These are phyloP conservation scores for Pseudogymnoascus sp. DNA, from an alignment of 2,329 filamentous ascomycete genomes.

Conservation along the genomic window DNA sequence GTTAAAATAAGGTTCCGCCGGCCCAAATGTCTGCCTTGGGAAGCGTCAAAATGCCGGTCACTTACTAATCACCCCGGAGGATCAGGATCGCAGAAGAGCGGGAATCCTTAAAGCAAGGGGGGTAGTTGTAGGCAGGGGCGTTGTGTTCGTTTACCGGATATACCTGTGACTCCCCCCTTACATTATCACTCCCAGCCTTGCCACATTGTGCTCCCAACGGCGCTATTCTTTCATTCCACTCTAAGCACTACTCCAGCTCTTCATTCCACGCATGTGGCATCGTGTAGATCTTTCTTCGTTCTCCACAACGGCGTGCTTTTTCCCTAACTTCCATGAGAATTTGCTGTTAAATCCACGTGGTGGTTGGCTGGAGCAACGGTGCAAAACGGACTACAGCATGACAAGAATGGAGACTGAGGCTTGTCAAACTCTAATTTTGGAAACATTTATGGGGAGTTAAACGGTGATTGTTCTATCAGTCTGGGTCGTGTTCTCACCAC, in stretches of 20 bases:
- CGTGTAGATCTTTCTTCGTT: not conserved
- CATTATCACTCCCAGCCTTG: not conserved
- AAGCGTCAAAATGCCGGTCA: not conserved
- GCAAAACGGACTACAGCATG: not conserved
- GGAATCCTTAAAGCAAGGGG: not conserved
- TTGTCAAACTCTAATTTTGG: not conserved
- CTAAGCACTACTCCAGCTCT: not conserved
- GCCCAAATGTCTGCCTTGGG: not conserved
- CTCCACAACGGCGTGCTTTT: not conserved
- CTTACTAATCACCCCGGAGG: not conserved
- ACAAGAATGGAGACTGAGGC: not conserved
- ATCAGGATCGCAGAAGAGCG: not conserved
- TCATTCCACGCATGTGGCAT: not conserved
- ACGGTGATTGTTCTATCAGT: not conserved
- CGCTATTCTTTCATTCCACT: not conserved
- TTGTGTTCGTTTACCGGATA: not conserved
- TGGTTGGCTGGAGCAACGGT: not conserved
- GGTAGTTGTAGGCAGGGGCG: not conserved
- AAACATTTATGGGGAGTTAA: not conserved
- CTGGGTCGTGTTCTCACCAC: not conserved
- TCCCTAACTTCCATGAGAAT: not conserved
- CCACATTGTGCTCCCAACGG: not conserved
- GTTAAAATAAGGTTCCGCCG: not conserved
- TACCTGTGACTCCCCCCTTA: not conserved
- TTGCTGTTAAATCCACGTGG: not conserved